phyloP scores from a whole-genome alignment of 148 eudicot species.

The Bassia scoparia region DNA sequence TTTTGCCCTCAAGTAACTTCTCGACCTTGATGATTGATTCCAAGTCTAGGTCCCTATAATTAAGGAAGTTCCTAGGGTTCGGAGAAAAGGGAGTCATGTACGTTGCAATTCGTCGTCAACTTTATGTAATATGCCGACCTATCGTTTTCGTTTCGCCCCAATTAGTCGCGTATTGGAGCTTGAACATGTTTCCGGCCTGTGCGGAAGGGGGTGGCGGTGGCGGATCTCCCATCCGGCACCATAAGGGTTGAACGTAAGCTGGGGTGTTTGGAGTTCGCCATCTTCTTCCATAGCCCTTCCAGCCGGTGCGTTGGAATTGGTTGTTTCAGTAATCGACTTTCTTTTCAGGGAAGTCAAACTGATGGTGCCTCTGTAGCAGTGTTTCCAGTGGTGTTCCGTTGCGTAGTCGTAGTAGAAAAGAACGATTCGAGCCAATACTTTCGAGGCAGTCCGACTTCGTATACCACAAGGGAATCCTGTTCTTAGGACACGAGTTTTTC shows the following conservation, averaged over 20 bases:
- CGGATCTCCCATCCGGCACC: slow-evolving; percentile 37
- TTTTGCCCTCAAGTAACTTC: slow-evolving; percentile 29
- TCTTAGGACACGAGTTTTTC: slow-evolving; percentile 5
- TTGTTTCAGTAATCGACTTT: slow-evolving; percentile 38
- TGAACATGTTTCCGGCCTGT: slow-evolving; percentile 37
- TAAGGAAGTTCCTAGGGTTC: slow-evolving; percentile 35
- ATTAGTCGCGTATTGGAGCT: slow-evolving; percentile 33
- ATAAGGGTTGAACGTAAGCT: slow-evolving; percentile 35
- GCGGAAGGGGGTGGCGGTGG: slow-evolving; percentile 34
- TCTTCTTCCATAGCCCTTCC: slow-evolving; percentile 26
- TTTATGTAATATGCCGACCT: slow-evolving; percentile 5
- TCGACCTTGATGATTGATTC: slow-evolving; percentile 21
- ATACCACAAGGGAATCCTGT: slow-evolving; percentile 5
- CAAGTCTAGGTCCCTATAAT: slow-evolving; percentile 41
- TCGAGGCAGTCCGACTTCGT: slow-evolving; percentile 20
- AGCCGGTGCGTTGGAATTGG: slow-evolving; percentile 36
- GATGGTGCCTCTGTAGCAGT: slow-evolving; percentile 1
- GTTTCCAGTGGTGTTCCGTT: slow-evolving; percentile 15
- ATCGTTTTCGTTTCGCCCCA: slow-evolving; percentile 23
- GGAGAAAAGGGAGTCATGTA: slow-evolving; percentile 43
- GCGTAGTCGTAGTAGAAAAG: slow-evolving; percentile 12
- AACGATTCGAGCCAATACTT: slow-evolving; percentile 21
- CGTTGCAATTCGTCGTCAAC: slow-evolving; percentile 21
- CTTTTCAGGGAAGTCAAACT: slow-evolving; percentile 13
- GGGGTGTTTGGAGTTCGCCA: slow-evolving; percentile 22